Percentiles rank a stretch among this genome's conserved stretches.
phyloP scores from a whole-genome alignment of 441 rosid species.

The Kokia cookei region DNA sequence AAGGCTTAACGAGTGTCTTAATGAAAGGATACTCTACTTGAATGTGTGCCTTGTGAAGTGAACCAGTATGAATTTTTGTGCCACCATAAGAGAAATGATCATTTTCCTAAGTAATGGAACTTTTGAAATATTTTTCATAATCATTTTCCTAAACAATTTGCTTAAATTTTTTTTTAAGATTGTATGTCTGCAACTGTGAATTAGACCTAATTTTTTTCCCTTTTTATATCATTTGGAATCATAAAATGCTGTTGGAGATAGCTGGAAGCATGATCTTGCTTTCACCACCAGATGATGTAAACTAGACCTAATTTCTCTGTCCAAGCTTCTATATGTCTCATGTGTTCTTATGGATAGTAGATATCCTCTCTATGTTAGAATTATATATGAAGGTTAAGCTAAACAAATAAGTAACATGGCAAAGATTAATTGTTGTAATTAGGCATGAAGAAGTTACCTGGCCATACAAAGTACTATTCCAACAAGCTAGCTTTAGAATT shows the following conservation, averaged over 20 bases:
- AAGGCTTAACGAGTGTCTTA: background rate
- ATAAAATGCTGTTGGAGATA: background rate
- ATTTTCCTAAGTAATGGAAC: constrained; percentile 14
- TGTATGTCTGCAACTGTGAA: background rate
- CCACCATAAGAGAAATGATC: constrained; percentile 9
- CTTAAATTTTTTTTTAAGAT: background rate
- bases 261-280: background rate
- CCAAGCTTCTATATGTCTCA: background rate
- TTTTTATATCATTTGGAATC: background rate
- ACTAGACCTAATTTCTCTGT: background rate
- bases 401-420: background rate
- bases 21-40: background rate
- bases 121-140: constrained; percentile 20
- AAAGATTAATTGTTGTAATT: background rate
- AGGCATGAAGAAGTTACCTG: background rate
- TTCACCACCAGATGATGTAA: background rate
- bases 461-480: background rate
- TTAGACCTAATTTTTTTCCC: too few species aligned
- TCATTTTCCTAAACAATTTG: background rate
- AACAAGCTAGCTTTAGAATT: background rate
- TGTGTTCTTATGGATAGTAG: background rate
- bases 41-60: constrained; percentile 8
- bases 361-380: background rate
- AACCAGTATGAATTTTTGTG: constrained; percentile 10
- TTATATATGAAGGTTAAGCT: background rate